phyloP scores from a whole-genome alignment of 768 basidiomycete species.

The Lentinula sp. region DNA sequence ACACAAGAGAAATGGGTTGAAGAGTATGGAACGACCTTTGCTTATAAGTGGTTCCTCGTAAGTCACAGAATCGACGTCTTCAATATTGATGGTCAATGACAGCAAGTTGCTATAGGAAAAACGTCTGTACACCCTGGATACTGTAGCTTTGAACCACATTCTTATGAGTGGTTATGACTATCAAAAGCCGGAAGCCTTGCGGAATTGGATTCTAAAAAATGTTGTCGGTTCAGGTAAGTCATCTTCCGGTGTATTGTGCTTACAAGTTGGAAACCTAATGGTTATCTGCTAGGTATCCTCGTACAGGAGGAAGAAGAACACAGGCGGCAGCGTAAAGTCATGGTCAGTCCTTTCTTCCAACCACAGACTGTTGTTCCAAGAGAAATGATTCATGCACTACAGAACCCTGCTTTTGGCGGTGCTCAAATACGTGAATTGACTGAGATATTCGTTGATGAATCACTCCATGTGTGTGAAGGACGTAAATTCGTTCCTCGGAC shows the following conservation, averaged over 20 bases:
- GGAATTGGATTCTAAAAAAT: conserved; percentile 15
- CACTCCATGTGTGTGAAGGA: conserved; percentile 20
- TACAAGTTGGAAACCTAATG: neutral
- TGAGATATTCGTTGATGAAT: conserved; percentile 28
- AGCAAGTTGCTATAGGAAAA: conserved; percentile 14
- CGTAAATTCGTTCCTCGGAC: neutral
- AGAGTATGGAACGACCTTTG: conserved; percentile 28
- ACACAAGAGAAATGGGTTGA: conserved; percentile 27
- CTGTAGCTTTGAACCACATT: conserved; percentile 41
- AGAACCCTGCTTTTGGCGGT: conserved; percentile 43
- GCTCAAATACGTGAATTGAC: conserved; percentile 34
- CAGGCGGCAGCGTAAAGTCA: conserved; percentile 36
- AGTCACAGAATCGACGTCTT: conserved; percentile 15
- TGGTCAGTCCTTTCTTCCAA: conserved; percentile 21
- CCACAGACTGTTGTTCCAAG: too few relatives aligned
- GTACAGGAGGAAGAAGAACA: conserved; percentile 43
- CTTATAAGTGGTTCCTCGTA: conserved; percentile 23
- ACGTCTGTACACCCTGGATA: conserved; percentile 40
- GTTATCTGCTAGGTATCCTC: conserved; percentile 36
- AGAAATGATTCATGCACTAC: neutral
- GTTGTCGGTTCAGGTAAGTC: conserved; percentile 28
- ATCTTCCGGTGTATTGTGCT: neutral
- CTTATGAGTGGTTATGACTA: conserved; percentile 33
- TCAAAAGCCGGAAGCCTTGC: conserved; percentile 29
- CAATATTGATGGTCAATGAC: neutral